A percentile compares a stretch with the other conserved stretches of the same genome.
phyloP scores from a whole-genome alignment of 768 basidiomycete species.

The Boletellus ananas region DNA sequence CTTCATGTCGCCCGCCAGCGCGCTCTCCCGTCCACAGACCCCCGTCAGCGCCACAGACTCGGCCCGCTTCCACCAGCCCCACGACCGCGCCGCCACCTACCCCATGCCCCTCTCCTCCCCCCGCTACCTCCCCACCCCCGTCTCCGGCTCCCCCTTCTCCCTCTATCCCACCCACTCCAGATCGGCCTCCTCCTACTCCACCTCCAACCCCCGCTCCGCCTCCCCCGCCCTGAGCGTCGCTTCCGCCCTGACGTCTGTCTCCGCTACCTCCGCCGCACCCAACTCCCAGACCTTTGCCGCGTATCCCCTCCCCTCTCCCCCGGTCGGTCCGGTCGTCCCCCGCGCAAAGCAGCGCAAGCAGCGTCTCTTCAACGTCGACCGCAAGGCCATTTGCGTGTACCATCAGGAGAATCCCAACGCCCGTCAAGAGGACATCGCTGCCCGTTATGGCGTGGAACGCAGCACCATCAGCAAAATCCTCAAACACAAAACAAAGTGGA shows the following conservation, averaged over 20 bases:
- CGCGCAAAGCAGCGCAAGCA: slow-evolving; percentile 61
- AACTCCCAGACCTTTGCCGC: slow-evolving; percentile 30
- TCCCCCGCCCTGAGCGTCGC: slow-evolving; percentile 62
- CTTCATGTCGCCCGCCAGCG: slow-evolving; percentile 34
- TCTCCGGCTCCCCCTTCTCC: slow-evolving; percentile 44
- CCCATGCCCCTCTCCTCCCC: slow-evolving; percentile 36
- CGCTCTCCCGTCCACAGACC: slow-evolving; percentile 38
- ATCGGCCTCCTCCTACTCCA: slow-evolving; percentile 41
- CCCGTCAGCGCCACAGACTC: slow-evolving; percentile 34
- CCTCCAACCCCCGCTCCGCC: slow-evolving; percentile 48
- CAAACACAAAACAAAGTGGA: slow-evolving; percentile 80
- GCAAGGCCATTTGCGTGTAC: slow-evolving; percentile 70
- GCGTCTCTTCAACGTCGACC: slow-evolving; percentile 70
- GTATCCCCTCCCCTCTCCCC: slow-evolving; percentile 29
- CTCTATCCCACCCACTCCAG: slow-evolving; percentile 44
- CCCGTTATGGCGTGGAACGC: slow-evolving; percentile 73
- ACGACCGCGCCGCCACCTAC: slow-evolving; percentile 34
- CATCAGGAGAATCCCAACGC: slow-evolving; percentile 59
- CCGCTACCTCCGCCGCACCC: slow-evolving; percentile 29
- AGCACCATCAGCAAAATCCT: slow-evolving; percentile 94
- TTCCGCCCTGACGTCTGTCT: slow-evolving; percentile 50
- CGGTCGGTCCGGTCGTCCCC: slow-evolving; percentile 28
- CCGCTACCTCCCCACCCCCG: slow-evolving; percentile 44
- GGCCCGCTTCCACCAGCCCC: slow-evolving; percentile 27
- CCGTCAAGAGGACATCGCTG: slow-evolving; percentile 83